phyloP scores from a whole-genome alignment of 2,329 filamentous ascomycete species.

The Fusarium agapanthi region DNA sequence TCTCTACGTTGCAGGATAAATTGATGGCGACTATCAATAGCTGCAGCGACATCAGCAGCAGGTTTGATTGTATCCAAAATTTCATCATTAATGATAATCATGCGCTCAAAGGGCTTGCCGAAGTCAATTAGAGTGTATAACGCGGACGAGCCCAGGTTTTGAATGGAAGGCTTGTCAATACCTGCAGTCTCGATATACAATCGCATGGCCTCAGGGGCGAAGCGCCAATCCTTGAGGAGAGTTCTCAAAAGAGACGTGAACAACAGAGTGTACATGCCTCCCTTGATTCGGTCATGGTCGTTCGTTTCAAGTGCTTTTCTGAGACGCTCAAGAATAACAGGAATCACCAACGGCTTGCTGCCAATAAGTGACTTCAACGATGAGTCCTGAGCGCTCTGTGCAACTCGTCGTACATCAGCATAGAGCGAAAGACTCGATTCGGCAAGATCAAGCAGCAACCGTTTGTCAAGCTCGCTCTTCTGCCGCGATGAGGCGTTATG shows the following conservation, averaged over 20 bases:
- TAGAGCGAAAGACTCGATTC: conserved; percentile 91
- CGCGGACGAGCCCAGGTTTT: conserved; percentile 83
- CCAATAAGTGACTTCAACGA: conserved; percentile 92
- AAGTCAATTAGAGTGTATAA: conserved; percentile 91
- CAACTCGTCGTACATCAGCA: conserved; percentile 93
- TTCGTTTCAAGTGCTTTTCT: conserved; percentile 79
- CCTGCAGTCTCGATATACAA: conserved; percentile 89
- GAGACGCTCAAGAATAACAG: conserved; percentile 81
- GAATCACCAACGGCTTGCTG: conserved; percentile 87
- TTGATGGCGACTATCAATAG: conserved; percentile 69
- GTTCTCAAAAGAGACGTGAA: conserved; percentile 91
- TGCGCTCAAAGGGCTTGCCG: conserved; percentile 85
- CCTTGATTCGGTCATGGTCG: conserved; percentile 93
- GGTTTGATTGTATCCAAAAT: conserved; percentile 78
- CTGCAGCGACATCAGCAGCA: conserved; percentile 65
- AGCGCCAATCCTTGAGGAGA: conserved; percentile 91
- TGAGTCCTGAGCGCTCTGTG: conserved; percentile 91
- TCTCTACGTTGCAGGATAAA: conserved; percentile 79
- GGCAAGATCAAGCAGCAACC: conserved; percentile 84
- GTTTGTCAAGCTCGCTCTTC: conserved; percentile 90
- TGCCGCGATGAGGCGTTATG: conserved; percentile 90
- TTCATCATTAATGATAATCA: conserved; percentile 80
- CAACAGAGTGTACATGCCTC: conserved; percentile 88
- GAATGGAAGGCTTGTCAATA: conserved; percentile 93
- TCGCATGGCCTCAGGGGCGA: conserved; percentile 87